Evolutionary conservation across 345 rosid species (phyloP).

Genomic region (Carallia pectinifolia): DNA sequence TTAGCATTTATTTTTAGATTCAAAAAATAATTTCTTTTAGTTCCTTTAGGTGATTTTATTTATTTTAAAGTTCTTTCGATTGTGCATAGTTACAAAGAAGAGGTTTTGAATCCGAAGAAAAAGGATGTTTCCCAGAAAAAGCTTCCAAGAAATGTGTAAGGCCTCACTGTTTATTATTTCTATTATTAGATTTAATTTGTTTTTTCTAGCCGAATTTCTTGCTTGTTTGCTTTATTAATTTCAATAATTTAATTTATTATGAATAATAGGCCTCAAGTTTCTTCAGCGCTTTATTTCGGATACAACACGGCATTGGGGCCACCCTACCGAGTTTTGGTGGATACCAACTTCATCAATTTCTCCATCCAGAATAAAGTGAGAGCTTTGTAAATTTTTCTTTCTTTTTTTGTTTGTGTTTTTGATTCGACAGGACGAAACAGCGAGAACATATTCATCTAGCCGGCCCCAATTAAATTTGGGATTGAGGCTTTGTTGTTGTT

Average conservation of each 20-base stretch:
- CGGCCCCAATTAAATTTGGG: no score
- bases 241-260: no score
- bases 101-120: slow-evolving; percentile 79
- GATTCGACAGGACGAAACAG: no score
- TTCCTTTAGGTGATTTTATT: neutral
- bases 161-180: slow-evolving; percentile 16
- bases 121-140: slow-evolving; percentile 62
- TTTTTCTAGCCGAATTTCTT: no score
- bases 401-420: no score
- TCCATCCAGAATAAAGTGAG: slow-evolving; percentile 91
- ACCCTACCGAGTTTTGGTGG: slow-evolving; percentile 85
- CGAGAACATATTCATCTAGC: no score
- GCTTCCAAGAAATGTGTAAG: slow-evolving; percentile 93
- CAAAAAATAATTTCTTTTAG: neutral
- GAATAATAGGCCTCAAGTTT: slow-evolving; percentile 71
- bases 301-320: slow-evolving; percentile 84
- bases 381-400: no score
- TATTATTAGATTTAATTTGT: neutral
- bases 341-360: slow-evolving; percentile 95
- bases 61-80: neutral
- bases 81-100: slow-evolving; percentile 68
- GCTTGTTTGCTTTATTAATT: neutral
- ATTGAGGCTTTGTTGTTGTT: no score
- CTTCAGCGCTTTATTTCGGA: slow-evolving; percentile 86
- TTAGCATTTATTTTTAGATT: neutral